These are phyloP conservation scores for Cercospora zeina DNA, from an alignment of 2,329 filamentous ascomycete genomes.

Conservation along the genomic window DNA sequence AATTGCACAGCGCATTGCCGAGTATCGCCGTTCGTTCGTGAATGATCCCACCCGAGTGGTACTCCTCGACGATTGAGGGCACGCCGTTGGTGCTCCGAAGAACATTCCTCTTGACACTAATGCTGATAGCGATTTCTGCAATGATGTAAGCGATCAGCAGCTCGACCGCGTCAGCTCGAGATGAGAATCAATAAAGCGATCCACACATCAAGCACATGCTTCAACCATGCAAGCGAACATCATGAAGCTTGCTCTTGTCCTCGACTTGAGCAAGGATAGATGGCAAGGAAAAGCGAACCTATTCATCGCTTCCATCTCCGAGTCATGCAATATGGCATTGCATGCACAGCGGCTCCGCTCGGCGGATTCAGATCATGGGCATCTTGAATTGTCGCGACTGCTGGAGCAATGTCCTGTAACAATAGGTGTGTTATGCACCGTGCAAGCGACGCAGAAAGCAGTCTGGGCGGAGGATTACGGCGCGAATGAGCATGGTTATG, in stretches of 20 bases:
- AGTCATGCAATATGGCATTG: not conserved
- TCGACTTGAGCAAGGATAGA: not conserved
- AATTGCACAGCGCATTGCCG: conserved; percentile 67
- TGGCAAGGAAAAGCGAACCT: not conserved
- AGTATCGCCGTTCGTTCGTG: conserved; percentile 65
- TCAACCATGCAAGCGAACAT: not conserved
- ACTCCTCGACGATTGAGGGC: conserved; percentile 18
- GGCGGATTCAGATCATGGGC: not conserved
- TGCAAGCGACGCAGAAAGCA: not conserved
- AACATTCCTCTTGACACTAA: not conserved
- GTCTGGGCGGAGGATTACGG: not conserved
- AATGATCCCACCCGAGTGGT: conserved; percentile 57
- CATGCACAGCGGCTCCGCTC: not conserved
- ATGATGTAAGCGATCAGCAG: not conserved
- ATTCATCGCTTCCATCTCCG: not conserved
- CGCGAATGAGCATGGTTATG: no score
- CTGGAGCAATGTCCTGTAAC: not conserved
- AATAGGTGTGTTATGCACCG: not conserved
- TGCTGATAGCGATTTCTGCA: not conserved
- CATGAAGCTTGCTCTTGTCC: not conserved
- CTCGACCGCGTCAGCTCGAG: not conserved
- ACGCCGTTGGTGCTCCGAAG: conserved; percentile 1
- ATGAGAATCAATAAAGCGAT: not conserved
- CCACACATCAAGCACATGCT: not conserved
- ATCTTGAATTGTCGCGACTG: not conserved